A percentile compares a stretch with the other conserved stretches of the same genome.
Conservation (phyloP, 306 rosid species). For the Vicia villosa region DNA sequence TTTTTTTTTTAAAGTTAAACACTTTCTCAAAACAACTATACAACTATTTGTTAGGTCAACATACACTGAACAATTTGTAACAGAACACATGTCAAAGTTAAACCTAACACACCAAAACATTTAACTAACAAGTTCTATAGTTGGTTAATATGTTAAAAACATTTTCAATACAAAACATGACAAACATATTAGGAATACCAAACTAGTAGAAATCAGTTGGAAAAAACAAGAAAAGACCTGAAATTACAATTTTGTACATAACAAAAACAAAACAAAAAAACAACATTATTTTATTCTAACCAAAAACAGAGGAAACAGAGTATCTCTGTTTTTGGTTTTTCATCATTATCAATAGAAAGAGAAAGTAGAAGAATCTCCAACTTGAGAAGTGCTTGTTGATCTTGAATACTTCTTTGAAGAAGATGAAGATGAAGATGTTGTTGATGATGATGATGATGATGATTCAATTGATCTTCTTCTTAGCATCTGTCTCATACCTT, state of each 20-base stretch:
- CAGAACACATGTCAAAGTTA: slow-evolving; percentile 5
- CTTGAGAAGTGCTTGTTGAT: slow-evolving; percentile 71
- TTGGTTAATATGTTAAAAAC: slow-evolving; percentile 13
- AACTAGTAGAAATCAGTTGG: slow-evolving; percentile 26
- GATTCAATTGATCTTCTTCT: slow-evolving; percentile 75
- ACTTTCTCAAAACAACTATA: not conserved
- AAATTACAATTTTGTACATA: slow-evolving; percentile 52
- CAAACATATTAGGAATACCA: slow-evolving; percentile 13
- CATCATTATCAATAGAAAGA: slow-evolving; percentile 43
- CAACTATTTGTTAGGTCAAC: not conserved
- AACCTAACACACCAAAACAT: not conserved
- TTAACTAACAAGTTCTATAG: not conserved
- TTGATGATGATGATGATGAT: slow-evolving; percentile 42
- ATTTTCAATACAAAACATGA: slow-evolving; percentile 13
- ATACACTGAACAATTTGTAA: not conserved
- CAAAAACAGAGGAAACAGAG: slow-evolving; percentile 34
- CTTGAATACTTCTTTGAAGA: slow-evolving; percentile 65
- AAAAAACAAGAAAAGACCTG: slow-evolving; percentile 8
- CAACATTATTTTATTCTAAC: slow-evolving; percentile 43
- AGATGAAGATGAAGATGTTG: slow-evolving; percentile 41
- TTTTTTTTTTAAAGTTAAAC: not conserved
- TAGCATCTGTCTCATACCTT: slow-evolving; percentile 97
- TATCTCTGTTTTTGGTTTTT: slow-evolving; percentile 16
- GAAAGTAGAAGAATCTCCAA: slow-evolving; percentile 70
- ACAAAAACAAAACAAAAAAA: slow-evolving; percentile 36